Evolutionary conservation across 208 protist species (phyloP), one percentile per base, ranked within the genome.

Genomic region (Zelonia costaricensis): DNA sequence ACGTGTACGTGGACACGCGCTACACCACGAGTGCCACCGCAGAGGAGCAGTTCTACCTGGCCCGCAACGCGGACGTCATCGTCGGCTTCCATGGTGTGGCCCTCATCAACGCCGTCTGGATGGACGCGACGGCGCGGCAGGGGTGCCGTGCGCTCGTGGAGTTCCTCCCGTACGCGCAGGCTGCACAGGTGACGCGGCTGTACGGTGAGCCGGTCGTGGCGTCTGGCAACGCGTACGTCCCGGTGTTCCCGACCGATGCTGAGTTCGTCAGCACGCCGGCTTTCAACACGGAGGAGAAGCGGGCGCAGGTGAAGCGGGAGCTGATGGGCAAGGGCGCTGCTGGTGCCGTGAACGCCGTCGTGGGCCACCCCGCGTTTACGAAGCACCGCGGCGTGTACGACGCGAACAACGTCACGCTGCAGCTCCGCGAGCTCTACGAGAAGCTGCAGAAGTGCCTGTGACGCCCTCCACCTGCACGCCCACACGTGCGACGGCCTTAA

Each of bases 41-140:
- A 39, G 73, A 63, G 48, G 58, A 67, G 20, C 77, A 76, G 60
- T 78, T 75, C 40, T 71, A 81, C 42, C 59, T 80, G 2, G 62
- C 47, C n/a, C 72, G 76, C 33, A 63, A 80, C 62, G 76, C 80
- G 15, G 76, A 83, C 38, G 76, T 80, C 15, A 54, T 83, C 23
- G 74, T 74, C 35, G 80, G 80, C 30, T 64, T 73, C 56, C 74
- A 82, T 59, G 76, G 72, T 5, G 62, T 62, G 28, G 46, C 63
- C 18, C 62, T 80, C 22, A 72, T 76, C 39, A 66, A 78, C 54
- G 71, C 71, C 20, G 45, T 74, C 18, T 81, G 66, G 63, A 81
- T 87, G 80, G 69, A 83, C 66, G 46, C 62, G 38, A 66, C 65
- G 35, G 36, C 18, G 12, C 62, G 42, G 42, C 22, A 15, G 36